These are phyloP conservation scores for Aspergillus funiculosus DNA, from an alignment of 495 filamentous ascomycete genomes.

Conservation along the genomic window DNA sequence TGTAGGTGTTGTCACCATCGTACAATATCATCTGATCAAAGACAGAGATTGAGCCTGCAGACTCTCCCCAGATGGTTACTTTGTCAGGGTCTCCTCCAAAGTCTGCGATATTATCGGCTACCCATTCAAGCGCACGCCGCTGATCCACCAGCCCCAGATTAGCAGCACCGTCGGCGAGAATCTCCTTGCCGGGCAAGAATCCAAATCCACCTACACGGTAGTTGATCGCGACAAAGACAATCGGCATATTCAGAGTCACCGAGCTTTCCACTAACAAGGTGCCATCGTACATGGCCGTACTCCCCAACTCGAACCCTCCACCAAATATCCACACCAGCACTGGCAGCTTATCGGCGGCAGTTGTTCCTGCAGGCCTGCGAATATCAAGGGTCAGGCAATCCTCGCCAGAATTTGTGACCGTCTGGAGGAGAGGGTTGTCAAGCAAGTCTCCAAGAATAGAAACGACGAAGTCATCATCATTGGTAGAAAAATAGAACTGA, in stretches of 20 bases:
- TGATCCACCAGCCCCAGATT: conserved; percentile 52
- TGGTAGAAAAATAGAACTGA: conserved; percentile 45
- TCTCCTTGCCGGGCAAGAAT: conserved; percentile 64
- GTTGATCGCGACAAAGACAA: conserved; percentile 70
- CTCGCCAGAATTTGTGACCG: conserved; percentile 43
- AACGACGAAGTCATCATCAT: conserved; percentile 25
- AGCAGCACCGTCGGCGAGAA: conserved; percentile 57
- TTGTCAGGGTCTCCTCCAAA: conserved; percentile 56
- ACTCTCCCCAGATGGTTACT: conserved; percentile 71
- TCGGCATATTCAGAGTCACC: conserved; percentile 51
- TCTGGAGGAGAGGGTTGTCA: conserved; percentile 55
- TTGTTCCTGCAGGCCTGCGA: conserved; percentile 54
- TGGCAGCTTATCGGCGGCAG: conserved; percentile 50
- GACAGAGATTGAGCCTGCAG: conserved; percentile 66
- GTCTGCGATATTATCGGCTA: conserved; percentile 48
- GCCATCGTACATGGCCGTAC: conserved; percentile 55
- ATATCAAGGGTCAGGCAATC: conserved; percentile 65
- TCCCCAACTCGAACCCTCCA: conserved; percentile 59
- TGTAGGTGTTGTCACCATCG: conserved; percentile 63
- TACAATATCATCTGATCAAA: conserved; percentile 65
- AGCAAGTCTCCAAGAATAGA: conserved; percentile 48
- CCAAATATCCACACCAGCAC: conserved; percentile 67
- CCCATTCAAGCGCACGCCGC: conserved; percentile 46
- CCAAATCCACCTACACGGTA: conserved; percentile 71
- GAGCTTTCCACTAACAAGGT: conserved; percentile 47